Percentiles rank a stretch among this genome's conserved stretches.
phyloP scores from a whole-genome alignment of 108 stramenopile species.

The Bacterosira constricta region DNA sequence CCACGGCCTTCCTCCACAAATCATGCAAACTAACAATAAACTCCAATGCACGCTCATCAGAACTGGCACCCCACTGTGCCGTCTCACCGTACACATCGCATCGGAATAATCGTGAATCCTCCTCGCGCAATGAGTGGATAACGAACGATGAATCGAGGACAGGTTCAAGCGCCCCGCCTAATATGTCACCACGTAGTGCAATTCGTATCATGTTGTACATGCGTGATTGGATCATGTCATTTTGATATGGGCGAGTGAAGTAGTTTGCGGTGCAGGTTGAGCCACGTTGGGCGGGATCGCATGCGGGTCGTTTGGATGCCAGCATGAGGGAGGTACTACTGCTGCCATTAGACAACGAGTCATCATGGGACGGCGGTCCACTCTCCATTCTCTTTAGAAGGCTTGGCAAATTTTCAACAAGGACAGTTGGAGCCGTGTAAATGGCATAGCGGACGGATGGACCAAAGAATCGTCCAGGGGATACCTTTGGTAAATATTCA shows the following conservation, averaged over 20 bases:
- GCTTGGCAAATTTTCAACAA: slow-evolving; percentile 55
- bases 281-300: slow-evolving; percentile 25
- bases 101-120: slow-evolving; percentile 74
- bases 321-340: slow-evolving; percentile 64
- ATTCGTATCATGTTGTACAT: slow-evolving; percentile 69
- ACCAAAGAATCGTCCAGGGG: slow-evolving; percentile 79
- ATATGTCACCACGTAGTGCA: slow-evolving; percentile 60
- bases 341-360: neutral
- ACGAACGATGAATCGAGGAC: slow-evolving; percentile 75
- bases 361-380: slow-evolving; percentile 7
- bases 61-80: slow-evolving; percentile 66
- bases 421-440: slow-evolving; percentile 65
- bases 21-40: slow-evolving; percentile 80
- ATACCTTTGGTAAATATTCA: slow-evolving; percentile 73
- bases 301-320: slow-evolving; percentile 38
- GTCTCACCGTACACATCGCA: slow-evolving; percentile 83
- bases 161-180: slow-evolving; percentile 54
- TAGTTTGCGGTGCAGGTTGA: slow-evolving; percentile 17
- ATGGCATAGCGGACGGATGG: slow-evolving; percentile 58
- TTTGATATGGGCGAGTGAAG: slow-evolving; percentile 16
- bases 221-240: slow-evolving; percentile 32
- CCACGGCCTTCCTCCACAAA: slow-evolving; percentile 79
- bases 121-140: slow-evolving; percentile 65
- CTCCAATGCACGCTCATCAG: slow-evolving; percentile 67
- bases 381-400: slow-evolving; percentile 46